These are phyloP conservation scores for Apiospora pterosperma DNA, from an alignment of 2,329 filamentous ascomycete species.

Conservation along the genomic window DNA sequence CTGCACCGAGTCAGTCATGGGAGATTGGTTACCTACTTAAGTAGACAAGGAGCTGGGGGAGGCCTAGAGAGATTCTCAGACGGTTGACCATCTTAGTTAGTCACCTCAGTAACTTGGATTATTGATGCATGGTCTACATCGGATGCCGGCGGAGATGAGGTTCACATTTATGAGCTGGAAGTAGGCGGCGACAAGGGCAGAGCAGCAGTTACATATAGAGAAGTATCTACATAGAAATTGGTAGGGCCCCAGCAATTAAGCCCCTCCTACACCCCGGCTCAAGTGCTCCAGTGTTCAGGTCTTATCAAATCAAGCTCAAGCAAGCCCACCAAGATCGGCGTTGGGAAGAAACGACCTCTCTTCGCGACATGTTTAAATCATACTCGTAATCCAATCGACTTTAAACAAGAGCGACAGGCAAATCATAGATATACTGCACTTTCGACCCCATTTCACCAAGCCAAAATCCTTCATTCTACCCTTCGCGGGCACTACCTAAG, in stretches of 20 bases:
- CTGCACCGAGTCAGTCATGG: no score
- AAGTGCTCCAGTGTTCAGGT: neutral
- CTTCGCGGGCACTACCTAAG: neutral
- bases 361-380: neutral
- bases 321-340: conserved; percentile 1
- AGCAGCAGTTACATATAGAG: no score
- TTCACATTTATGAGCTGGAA: neutral
- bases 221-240: neutral
- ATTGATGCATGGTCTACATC: neutral
- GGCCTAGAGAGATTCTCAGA: no score
- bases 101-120: no score
- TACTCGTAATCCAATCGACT: neutral
- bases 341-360: conserved; percentile 1
- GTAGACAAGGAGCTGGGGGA: no score
- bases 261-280: neutral
- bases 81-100: no score
- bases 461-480: neutral
- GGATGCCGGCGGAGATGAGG: neutral
- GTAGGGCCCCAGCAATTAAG: neutral
- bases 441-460: neutral
- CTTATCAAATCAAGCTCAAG: conserved; percentile 1
- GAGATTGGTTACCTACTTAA: no score
- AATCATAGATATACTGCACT: neutral
- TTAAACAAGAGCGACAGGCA: neutral
- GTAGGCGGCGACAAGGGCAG: neutral